Evolutionary conservation across 345 rosid genomes (phyloP), one percentile per base, ranked within the genome.

Genomic region (Camelina laxa): DNA sequence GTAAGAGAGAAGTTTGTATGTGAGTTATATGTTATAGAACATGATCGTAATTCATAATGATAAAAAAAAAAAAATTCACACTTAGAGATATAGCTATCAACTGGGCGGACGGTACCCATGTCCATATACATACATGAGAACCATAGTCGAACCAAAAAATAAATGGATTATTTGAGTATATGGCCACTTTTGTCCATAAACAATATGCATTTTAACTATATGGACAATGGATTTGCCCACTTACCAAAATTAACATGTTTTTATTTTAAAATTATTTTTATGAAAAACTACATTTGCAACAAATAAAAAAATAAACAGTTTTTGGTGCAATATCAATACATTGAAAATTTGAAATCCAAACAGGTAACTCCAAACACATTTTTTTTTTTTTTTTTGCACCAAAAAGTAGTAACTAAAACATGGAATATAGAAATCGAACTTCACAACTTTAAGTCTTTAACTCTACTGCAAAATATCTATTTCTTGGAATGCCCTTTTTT

Each of bases 1-100:
- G 64, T 42, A 38, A 35, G 58, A 62, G 42, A 45, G 31, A 69
- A 16, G 62, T 61, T 27, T 53, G 24, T 74, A 66, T 66, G 72
- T 38, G 49, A 64, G 27, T 15, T 49, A 4, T 22, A 30, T 20
- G 38, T 55, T 41, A n/a, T n/a, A n/a, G n/a, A n/a, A n/a, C n/a
- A n/a, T n/a, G n/a, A n/a, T n/a, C n/a, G n/a, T n/a, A n/a, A n/a
- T n/a, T 57, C 65, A 55, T 65, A 54, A 16, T 63, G 65, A 56
- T 73, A 57, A 31, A 64, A 44, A 15, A 6, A 44, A 6, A 19
- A 4, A 44, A 6, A 54, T 41, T 20, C 56, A 1, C 48, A 48
- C 30, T 51, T 33, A n/a, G n/a, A n/a, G n/a, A n/a, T n/a, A n/a
- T n/a, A n/a, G n/a, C n/a, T n/a, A n/a, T n/a, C n/a, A n/a, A n/a